These are phyloP conservation scores for Bondarzewia mesenterica DNA, from an alignment of 1,284 basidiomycete species.

Conservation along the genomic window DNA sequence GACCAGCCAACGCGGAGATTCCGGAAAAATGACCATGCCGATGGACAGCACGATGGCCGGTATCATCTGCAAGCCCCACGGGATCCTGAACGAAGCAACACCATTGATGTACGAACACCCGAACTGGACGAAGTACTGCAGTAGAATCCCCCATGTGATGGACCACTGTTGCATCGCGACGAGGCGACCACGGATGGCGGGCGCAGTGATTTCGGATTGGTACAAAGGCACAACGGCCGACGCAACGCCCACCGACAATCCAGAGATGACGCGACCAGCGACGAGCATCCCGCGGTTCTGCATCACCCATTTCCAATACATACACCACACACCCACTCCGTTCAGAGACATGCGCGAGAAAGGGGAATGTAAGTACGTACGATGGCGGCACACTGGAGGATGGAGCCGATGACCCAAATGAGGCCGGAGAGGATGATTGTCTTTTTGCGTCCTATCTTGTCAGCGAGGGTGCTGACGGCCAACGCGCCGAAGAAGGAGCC, in stretches of 20 bases:
- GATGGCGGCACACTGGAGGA: slow-evolving; percentile 56
- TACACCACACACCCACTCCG: too few relatives aligned
- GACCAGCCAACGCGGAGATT: slow-evolving; percentile 62
- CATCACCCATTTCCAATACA: too few relatives aligned
- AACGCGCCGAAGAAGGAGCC: slow-evolving; percentile 61
- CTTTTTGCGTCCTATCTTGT: slow-evolving; percentile 57
- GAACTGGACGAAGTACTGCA: slow-evolving; percentile 70
- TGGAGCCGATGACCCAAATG: slow-evolving; percentile 67
- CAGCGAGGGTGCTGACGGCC: slow-evolving; percentile 52
- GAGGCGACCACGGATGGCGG: slow-evolving; percentile 64
- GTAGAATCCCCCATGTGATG: slow-evolving; percentile 69
- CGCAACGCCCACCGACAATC: slow-evolving; percentile 50
- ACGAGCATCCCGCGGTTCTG: slow-evolving; percentile 38
- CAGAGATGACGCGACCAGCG: slow-evolving; percentile 57
- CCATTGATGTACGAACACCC: slow-evolving; percentile 69
- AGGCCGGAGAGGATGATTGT: slow-evolving; percentile 56
- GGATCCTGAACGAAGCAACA: slow-evolving; percentile 66
- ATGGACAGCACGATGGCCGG: slow-evolving; percentile 59
- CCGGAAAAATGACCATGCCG: slow-evolving; percentile 66
- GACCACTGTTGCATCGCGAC: slow-evolving; percentile 75
- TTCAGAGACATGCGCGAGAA: not conserved
- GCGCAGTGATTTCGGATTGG: slow-evolving; percentile 66
- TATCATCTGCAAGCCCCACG: slow-evolving; percentile 74
- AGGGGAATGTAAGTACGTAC: not conserved
- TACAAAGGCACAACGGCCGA: slow-evolving; percentile 61